Base-by-base conservation (phyloP, 1,284 basidiomycete species). In the Ceratobasidium papillatum region DNA sequence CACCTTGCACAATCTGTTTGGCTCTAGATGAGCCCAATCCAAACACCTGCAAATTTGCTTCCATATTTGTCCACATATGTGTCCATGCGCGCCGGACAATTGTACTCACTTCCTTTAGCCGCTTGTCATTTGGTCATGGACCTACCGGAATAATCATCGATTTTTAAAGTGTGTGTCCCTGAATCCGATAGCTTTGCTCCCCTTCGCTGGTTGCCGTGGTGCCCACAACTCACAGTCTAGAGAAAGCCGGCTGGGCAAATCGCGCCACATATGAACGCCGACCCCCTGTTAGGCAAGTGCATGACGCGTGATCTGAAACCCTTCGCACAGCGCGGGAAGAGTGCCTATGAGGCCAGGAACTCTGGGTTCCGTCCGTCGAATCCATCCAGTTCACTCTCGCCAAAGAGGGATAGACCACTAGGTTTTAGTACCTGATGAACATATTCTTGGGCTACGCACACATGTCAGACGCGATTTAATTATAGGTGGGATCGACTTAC, bases 41-140 rank as follows among this genome's bases (percentile, higher is more conserved):
- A 45, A 66, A 69, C 22, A 69, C 52, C 32, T 69, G 66, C 25
- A 69, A 58, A 2, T 52, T 52, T 22, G 41, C 66, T 27, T 69
- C 52, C 66, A 69, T 69, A n/a, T 52, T 69, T 19, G 25, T 43
- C 69, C 69, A 72, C 11, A 54, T 61, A 19, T 72, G 54, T 25
- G 54, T 27, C 69, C 56, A 72, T 12, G 56, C 69, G n/a, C 9
- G 58, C 45, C 61, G 41, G 19, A 58, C 56, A 5, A 72, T 36
- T 7, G 14, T 19, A 19, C 69, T 56, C 1, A 61, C 69, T 12
- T 72, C 58, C n/a, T 58, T 56, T 12, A 72, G 43, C 22, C 56
- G 36, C 7, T 41, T 27, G 2, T 49, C 43, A n/a, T 45, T 38
- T 22, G n/a, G n/a, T 56, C 69, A 72, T 19, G 69, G 69, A 4